Evolutionary conservation across 1,284 basidiomycete genomes (phyloP), one percentile per base, ranked within the genome.

Genomic region (Apiotrichum domesticum): DNA sequence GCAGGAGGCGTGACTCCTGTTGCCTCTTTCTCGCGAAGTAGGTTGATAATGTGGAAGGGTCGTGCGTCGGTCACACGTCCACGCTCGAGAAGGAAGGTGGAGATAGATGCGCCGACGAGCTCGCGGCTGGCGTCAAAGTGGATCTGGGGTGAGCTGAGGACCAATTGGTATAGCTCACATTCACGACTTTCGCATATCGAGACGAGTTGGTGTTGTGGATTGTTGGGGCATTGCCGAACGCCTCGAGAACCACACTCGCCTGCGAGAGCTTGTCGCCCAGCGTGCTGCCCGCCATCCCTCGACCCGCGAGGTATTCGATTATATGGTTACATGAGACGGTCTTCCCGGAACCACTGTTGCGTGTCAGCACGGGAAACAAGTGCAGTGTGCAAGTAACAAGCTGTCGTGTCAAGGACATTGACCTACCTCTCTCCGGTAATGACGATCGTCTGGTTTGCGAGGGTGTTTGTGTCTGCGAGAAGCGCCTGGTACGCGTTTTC

Each of bases 171-270:
- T 3, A 3, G 46, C 60, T 40, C 50, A 62, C 60, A 42, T 62
- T 62, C 49, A 62, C 57, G 13, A 62, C 57, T 34, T 62, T 62
- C 14, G 60, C 60, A 35, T 62, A 62, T n/a, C 60, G 60, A 56
- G 46, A 50, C 13, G 60, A 62, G 55, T 62, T 62, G 35, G 56
- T 41, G 46, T 62, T 62, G 42, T 56, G 60, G n/a, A 53, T 52
- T 13, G 60, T 62, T 21, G 60, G 55, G 1, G 60, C 60, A 54
- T 62, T 62, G 29, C 60, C 60, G 35, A 62, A 62, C 32, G 60
- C 57, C 15, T 58, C 60, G 11, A 62, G 57, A 14, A 62, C 60
- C 14, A 52, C 50, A 13, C 59, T 51, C 3, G 59, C 59, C 7
- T 57, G 45, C 9, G 56, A 45, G 15, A 61, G 50, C 56, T 57